phyloP scores from a whole-genome alignment of 176 grass and related monocot genomes.

The Alopecurus myosuroides region DNA sequence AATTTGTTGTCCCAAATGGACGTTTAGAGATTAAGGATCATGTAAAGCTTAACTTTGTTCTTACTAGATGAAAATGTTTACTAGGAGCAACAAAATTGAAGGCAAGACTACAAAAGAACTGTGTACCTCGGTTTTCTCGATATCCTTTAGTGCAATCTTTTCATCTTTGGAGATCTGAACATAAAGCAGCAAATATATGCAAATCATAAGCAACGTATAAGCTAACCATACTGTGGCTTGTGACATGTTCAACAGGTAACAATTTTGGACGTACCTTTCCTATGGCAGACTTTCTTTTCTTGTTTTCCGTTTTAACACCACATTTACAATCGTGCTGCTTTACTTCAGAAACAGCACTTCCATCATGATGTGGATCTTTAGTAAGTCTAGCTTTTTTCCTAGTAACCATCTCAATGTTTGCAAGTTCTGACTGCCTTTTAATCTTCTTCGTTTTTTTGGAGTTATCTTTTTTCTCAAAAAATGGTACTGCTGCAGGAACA shows the following conservation, averaged over 20 bases:
- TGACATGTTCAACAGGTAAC: background rate
- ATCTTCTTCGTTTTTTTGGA: conserved; percentile 58
- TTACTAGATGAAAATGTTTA: conserved; percentile 7
- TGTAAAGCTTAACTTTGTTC: background rate
- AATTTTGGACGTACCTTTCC: conserved; percentile 55
- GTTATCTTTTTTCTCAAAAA: conserved; percentile 55
- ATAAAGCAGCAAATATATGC: conserved; percentile 16
- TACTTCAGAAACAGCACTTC: conserved; percentile 61
- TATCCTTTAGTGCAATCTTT: conserved; percentile 40
- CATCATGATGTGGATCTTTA: conserved; percentile 54
- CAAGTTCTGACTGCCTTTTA: conserved; percentile 58
- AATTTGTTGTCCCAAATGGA: background rate
- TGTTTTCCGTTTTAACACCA: conserved; percentile 61
- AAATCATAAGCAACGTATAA: conserved; percentile 16
- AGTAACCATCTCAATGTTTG: conserved; percentile 42
- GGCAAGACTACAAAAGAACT: background rate
- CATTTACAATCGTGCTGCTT: conserved; percentile 61
- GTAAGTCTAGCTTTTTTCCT: conserved; percentile 62
- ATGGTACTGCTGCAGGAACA: conserved; percentile 32
- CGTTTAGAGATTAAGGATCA: background rate
- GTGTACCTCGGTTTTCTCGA: conserved; percentile 50
- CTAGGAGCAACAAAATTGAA: conserved; percentile 5
- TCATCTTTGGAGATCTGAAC: conserved; percentile 47
- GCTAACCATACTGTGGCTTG: background rate
- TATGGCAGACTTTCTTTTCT: conserved; percentile 51